Conservation (phyloP, 1,284 basidiomycete genomes). For the Boletellus dicymbophilus region DNA sequence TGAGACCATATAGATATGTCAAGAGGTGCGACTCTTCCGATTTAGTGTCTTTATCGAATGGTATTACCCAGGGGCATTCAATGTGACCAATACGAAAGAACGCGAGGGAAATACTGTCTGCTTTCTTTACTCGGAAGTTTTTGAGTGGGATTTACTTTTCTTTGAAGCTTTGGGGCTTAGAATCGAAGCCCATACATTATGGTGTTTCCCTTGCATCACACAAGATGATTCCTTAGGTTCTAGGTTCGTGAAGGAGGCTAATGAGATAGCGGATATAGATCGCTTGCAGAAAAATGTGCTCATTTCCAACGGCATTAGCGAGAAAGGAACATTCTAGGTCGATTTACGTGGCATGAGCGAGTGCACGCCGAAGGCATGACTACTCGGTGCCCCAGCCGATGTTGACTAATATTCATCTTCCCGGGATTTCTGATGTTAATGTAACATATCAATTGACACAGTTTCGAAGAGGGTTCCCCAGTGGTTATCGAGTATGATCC, state of each 20-base stretch:
- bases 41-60: slow-evolving; percentile 1
- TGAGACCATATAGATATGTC: slow-evolving; percentile 28
- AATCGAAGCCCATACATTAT: not conserved
- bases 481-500: slow-evolving; percentile 67
- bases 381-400: no score
- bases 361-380: no score
- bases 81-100: slow-evolving; percentile 7
- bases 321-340: not conserved
- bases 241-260: slow-evolving; percentile 2
- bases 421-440: slow-evolving; percentile 1
- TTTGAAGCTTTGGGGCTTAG: slow-evolving; percentile 10
- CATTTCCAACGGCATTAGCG: slow-evolving; percentile 9
- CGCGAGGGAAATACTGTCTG: not conserved
- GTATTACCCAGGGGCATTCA: slow-evolving; percentile 9
- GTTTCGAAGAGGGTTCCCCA: slow-evolving; percentile 3
- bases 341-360: not conserved
- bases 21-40: slow-evolving; percentile 1
- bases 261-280: slow-evolving; percentile 21
- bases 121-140: slow-evolving; percentile 12
- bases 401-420: no score
- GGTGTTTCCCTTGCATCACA: not conserved
- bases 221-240: not conserved
- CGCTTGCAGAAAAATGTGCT: slow-evolving; percentile 11
- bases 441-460: slow-evolving; percentile 1
- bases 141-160: slow-evolving; percentile 27